A percentile compares a stretch with the other conserved stretches of the same genome.
Conservation (phyloP, 2,329 filamentous ascomycete species). For the Aspergillus cejpii region DNA sequence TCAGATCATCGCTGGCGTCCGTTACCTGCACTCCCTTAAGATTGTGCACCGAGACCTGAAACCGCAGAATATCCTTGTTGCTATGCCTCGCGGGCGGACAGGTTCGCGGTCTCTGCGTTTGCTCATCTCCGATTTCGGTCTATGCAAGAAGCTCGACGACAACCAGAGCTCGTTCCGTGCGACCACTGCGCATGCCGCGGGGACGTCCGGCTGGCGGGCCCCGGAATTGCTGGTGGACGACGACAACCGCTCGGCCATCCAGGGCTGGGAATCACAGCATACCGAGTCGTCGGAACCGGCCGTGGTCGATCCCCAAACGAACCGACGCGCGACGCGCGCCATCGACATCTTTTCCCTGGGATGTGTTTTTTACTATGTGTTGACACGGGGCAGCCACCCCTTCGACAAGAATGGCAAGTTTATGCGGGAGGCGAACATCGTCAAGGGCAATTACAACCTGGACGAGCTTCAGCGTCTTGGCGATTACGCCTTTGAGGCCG, state of each 20-base stretch:
- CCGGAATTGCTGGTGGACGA: conserved; percentile 85
- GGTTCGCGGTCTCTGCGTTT: conserved; percentile 65
- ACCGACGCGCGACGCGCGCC: conserved; percentile 81
- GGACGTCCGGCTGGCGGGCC: conserved; percentile 93
- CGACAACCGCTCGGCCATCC: conserved; percentile 47
- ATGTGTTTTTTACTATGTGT: conserved; percentile 97
- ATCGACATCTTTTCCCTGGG: conserved; percentile 98
- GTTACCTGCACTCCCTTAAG: conserved; percentile 80
- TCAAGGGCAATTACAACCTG: conserved; percentile 74
- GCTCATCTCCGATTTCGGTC: conserved; percentile 92
- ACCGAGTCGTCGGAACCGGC: conserved; percentile 44
- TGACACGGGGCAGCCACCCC: conserved; percentile 84
- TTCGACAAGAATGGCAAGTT: conserved; percentile 92
- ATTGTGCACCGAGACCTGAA: conserved; percentile 98
- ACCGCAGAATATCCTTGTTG: conserved; percentile 91
- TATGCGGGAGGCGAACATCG: conserved; percentile 95
- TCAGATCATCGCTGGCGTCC: conserved; percentile 83
- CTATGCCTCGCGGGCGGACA: conserved; percentile 49
- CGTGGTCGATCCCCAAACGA: conserved; percentile 51
- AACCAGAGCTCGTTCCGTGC: conserved; percentile 92
- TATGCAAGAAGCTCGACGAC: conserved; percentile 94
- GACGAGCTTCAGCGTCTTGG: conserved; percentile 66
- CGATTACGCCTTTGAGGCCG: conserved; percentile 77
- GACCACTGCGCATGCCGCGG: conserved; percentile 85
- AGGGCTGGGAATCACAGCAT: conserved; percentile 31